Evolutionary conservation across 2,329 filamentous ascomycete genomes (phyloP).

Genomic region (Capronia americana): DNA sequence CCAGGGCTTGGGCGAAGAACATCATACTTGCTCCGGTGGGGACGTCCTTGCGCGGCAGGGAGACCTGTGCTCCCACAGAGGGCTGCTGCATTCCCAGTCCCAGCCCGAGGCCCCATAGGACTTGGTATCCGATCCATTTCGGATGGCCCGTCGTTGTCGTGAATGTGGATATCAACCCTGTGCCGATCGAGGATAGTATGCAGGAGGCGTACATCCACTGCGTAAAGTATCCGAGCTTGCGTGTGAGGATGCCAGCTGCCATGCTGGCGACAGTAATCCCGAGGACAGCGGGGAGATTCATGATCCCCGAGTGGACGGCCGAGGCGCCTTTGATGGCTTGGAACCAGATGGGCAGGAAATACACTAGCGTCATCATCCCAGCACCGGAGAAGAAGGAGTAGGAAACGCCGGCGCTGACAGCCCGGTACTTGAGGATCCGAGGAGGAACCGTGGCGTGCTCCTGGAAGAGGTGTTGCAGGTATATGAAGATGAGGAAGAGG

Average conservation of each 20-base stretch:
- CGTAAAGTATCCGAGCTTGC: constrained; percentile 45
- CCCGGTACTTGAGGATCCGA: constrained; percentile 59
- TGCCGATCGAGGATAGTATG: constrained; percentile 41
- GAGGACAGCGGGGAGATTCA: constrained; percentile 36
- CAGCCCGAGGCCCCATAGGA: constrained; percentile 44
- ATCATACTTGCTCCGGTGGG: constrained; percentile 38
- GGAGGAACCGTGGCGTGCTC: constrained; percentile 64
- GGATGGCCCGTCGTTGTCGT: constrained; percentile 34
- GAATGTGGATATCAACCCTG: constrained; percentile 44
- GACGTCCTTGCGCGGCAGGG: constrained; percentile 41
- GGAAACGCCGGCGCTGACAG: constrained; percentile 57
- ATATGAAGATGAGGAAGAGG: constrained; percentile 46
- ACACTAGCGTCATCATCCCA: constrained; percentile 36
- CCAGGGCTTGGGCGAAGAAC: constrained; percentile 39
- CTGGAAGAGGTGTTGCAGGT: constrained; percentile 61
- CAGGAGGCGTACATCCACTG: constrained; percentile 46
- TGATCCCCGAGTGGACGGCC: constrained; percentile 44
- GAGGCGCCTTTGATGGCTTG: constrained; percentile 43
- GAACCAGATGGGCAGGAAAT: constrained; percentile 44
- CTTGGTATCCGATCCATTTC: constrained; percentile 46
- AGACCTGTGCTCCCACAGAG: constrained; percentile 40
- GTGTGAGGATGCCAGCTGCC: constrained; percentile 38
- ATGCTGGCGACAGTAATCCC: constrained; percentile 34
- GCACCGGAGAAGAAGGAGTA: constrained; percentile 46
- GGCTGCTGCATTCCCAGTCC: constrained; percentile 42